Evolutionary conservation across 306 rosid genomes (phyloP).

Genomic region (Gillenia trifoliata): DNA sequence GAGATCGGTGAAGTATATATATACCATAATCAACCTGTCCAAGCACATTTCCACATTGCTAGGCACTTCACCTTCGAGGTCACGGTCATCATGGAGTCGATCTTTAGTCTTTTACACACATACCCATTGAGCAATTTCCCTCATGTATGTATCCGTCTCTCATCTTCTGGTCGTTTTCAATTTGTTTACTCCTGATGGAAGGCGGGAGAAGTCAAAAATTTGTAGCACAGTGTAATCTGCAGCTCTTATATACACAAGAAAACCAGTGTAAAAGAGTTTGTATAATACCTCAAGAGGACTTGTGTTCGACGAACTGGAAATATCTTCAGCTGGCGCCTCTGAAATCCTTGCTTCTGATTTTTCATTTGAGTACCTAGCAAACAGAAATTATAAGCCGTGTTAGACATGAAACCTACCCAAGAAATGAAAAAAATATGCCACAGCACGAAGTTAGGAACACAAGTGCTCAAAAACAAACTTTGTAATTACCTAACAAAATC

Average conservation of each 20-base stretch:
- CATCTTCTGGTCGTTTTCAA: constrained; percentile 17
- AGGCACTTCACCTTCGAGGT: constrained; percentile 13
- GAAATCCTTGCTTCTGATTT: constrained; percentile 73
- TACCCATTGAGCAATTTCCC: constrained; percentile 16
- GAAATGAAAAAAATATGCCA: neutral
- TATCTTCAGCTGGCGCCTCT: constrained; percentile 44
- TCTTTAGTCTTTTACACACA: neutral
- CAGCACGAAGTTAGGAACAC: neutral
- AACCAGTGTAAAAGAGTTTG: neutral
- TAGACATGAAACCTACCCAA: constrained; percentile 13
- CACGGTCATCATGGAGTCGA: constrained; percentile 8
- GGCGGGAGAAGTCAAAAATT: neutral
- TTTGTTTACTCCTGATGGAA: constrained; percentile 38
- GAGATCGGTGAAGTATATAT: constrained; percentile 27
- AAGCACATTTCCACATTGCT: constrained; percentile 14
- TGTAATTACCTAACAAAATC: neutral
- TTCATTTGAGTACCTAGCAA: constrained; percentile 80
- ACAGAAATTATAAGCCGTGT: constrained; percentile 22
- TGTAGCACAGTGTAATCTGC: neutral
- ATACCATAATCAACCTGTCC: constrained; percentile 17
- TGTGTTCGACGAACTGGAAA: constrained; percentile 29
- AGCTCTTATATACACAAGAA: neutral
- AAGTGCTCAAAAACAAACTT: neutral
- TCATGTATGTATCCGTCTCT: neutral
- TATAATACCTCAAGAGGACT: constrained; percentile 41